Conservation (phyloP, 176 grass and related monocot species). For the Typha latifolia region DNA sequence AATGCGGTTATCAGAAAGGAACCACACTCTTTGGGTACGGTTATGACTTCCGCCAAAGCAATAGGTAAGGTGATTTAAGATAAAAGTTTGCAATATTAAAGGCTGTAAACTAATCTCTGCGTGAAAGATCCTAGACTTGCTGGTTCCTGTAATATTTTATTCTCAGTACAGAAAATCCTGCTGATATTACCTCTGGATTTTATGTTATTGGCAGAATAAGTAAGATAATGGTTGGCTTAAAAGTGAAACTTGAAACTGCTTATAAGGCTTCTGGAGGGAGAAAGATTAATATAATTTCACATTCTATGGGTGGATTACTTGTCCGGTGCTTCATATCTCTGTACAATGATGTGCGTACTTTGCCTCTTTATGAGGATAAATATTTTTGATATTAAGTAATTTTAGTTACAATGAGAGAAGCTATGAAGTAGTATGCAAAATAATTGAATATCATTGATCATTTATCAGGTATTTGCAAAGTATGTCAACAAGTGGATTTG, state of each 20-base stretch:
- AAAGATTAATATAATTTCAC: conserved; percentile 89
- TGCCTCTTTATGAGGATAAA: background rate
- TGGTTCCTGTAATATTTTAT: too few relatives aligned
- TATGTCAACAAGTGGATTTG: conserved; percentile 97
- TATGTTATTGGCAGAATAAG: conserved; percentile 57
- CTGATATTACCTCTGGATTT: background rate
- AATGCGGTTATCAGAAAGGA: conserved; percentile 83
- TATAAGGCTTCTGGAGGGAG: conserved; percentile 71
- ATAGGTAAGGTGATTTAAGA: conserved; percentile 43
- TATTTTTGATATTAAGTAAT: background rate
- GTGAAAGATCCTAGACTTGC: too few relatives aligned
- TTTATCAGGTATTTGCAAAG: conserved; percentile 55
- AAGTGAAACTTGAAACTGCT: conserved; percentile 77
- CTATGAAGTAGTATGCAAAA: background rate
- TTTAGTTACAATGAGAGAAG: background rate
- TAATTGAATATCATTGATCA: background rate
- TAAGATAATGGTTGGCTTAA: conserved; percentile 69
- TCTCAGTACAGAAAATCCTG: too few relatives aligned
- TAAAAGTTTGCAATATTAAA: background rate
- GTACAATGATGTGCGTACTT: conserved; percentile 64
- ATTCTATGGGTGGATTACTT: conserved; percentile 98
- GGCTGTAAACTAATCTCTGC: too few relatives aligned
- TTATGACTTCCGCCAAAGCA: conserved; percentile 92
- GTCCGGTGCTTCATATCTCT: conserved; percentile 76
- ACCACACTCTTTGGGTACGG: conserved; percentile 88